These are phyloP conservation scores for Isabelozyma rhagii DNA, from an alignment of 805 yeast genomes.

Conservation along the genomic window DNA sequence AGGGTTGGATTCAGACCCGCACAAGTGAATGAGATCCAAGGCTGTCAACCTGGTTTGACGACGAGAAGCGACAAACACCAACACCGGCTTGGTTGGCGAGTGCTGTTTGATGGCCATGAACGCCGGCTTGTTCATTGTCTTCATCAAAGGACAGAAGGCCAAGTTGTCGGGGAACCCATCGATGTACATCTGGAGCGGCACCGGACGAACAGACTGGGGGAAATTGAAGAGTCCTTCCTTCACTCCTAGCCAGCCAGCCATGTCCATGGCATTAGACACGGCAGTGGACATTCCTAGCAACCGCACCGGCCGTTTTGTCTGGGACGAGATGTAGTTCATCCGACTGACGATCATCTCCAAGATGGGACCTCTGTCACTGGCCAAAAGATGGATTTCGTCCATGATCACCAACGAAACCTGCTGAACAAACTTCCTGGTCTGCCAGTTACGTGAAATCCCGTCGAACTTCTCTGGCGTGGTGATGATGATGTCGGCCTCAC, in stretches of 20 bases:
- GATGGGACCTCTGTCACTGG: constrained; percentile 84
- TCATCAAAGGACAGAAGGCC: constrained; percentile 83
- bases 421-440: constrained; percentile 71
- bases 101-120: constrained; percentile 90
- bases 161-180: constrained; percentile 82
- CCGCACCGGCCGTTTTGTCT: constrained; percentile 59
- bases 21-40: constrained; percentile 68
- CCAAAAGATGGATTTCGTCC: constrained; percentile 83
- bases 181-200: constrained; percentile 81
- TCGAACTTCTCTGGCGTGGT: constrained; percentile 88
- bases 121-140: constrained; percentile 85
- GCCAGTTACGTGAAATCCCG: constrained; percentile 87
- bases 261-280: constrained; percentile 79
- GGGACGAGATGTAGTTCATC: constrained; percentile 67
- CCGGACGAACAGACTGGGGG: constrained; percentile 81
- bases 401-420: constrained; percentile 71
- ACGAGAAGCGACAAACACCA: constrained; percentile 82
- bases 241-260: constrained; percentile 83
- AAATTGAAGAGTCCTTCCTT: constrained; percentile 73
- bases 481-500: constrained; percentile 69
- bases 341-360: constrained; percentile 87
- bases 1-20: constrained; percentile 78
- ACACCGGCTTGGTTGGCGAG: constrained; percentile 79
- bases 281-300: constrained; percentile 81
- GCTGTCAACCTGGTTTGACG: constrained; percentile 82